Conservation (phyloP, 495 filamentous ascomycete species). For the Jackrogersella minutella region DNA sequence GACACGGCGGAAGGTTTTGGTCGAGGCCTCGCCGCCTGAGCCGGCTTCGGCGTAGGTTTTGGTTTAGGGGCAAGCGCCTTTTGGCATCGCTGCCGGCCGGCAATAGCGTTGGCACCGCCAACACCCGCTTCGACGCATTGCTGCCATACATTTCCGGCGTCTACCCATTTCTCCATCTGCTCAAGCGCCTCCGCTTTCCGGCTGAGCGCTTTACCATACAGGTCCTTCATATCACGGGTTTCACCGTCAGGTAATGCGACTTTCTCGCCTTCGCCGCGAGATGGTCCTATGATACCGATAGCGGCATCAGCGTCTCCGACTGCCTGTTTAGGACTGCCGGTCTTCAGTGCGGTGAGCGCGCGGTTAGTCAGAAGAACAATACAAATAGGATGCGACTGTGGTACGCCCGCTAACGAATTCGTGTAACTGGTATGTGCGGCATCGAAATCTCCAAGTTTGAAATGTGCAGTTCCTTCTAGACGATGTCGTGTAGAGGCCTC, state of each 20-base stretch:
- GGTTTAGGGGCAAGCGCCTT: conserved; percentile 74
- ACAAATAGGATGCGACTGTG: conserved; percentile 80
- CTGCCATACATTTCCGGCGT: conserved; percentile 82
- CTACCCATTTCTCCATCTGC: conserved; percentile 91
- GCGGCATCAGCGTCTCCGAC: conserved; percentile 83
- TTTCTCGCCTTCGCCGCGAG: conserved; percentile 77
- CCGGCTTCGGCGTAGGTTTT: conserved; percentile 47
- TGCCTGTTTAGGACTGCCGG: conserved; percentile 85
- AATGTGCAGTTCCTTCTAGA: conserved; percentile 80
- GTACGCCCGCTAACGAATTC: conserved; percentile 74
- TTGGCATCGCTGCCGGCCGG: conserved; percentile 90
- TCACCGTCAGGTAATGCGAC: conserved; percentile 69
- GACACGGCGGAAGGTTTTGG: conserved; percentile 59
- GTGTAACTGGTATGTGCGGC: conserved; percentile 84
- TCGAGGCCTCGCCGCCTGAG: conserved; percentile 45
- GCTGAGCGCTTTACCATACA: conserved; percentile 90
- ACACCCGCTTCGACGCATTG: conserved; percentile 82
- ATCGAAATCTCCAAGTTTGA: conserved; percentile 93
- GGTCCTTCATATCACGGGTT: conserved; percentile 87
- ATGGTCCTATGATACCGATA: conserved; percentile 79
- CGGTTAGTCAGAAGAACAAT: conserved; percentile 92
- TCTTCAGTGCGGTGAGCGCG: conserved; percentile 86
- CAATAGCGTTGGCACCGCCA: conserved; percentile 81
- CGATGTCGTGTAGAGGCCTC: conserved; percentile 78
- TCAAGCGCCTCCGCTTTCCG: conserved; percentile 96